These are phyloP conservation scores for Kazachstania psychrophila DNA, from an alignment of 805 yeast species.

Conservation along the genomic window DNA sequence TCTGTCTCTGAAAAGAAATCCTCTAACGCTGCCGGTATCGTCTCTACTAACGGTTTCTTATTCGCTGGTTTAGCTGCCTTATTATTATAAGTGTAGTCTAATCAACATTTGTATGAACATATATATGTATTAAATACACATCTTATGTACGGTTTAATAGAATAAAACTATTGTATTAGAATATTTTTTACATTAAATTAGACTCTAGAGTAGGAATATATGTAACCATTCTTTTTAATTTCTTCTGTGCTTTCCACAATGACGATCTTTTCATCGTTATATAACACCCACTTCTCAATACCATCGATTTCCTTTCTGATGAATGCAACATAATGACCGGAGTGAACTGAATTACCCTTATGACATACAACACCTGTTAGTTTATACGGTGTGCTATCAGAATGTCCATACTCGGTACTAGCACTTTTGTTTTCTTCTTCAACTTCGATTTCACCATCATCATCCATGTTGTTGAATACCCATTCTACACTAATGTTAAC, in stretches of 20 bases:
- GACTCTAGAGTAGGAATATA: conserved; percentile 30
- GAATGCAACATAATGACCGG: conserved; percentile 87
- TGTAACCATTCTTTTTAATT: conserved; percentile 40
- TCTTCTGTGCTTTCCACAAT: conserved; percentile 36
- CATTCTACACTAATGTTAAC: conserved; percentile 80
- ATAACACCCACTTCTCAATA: conserved; percentile 56
- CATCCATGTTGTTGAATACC: conserved; percentile 78
- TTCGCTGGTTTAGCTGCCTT: conserved; percentile 11
- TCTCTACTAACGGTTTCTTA: conserved; percentile 4
- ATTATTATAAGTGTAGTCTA: conserved; percentile 5
- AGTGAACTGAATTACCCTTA: conserved; percentile 81
- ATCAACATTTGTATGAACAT: not conserved
- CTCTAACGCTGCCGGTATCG: conserved; percentile 4
- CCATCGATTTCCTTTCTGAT: conserved; percentile 38
- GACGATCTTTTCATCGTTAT: conserved; percentile 85
- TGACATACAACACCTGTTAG: conserved; percentile 71
- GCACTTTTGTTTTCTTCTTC: conserved; percentile 3
- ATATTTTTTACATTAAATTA: not conserved
- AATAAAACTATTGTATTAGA: no score
- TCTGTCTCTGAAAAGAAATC: conserved; percentile 2
- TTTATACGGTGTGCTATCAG: conserved; percentile 12
- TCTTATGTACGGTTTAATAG: not conserved
- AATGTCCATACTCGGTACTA: conserved; percentile 10
- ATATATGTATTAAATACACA: not conserved
- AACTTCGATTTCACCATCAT: conserved; percentile 46